Conservation (phyloP, 495 filamentous ascomycete genomes). For the Annulohypoxylon nitens region DNA sequence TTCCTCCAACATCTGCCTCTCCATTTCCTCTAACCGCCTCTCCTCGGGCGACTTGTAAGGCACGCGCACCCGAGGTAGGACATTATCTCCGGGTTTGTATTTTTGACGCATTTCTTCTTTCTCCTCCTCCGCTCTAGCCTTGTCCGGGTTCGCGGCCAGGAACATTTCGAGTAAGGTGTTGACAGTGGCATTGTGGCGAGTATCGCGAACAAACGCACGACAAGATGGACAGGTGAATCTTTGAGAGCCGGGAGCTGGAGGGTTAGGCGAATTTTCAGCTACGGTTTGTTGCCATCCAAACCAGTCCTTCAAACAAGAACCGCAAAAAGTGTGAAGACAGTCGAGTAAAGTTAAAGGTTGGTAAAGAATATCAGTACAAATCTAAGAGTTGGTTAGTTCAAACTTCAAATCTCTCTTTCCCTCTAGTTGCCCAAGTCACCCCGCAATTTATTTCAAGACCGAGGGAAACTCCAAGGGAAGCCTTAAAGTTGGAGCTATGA, state of each 20-base stretch:
- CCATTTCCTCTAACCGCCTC: slow-evolving; percentile 70
- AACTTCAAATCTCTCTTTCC: too few relatives aligned
- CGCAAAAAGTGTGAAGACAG: slow-evolving; percentile 98
- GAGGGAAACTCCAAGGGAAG: background rate
- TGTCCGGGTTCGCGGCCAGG: slow-evolving; percentile 78
- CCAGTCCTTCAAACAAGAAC: slow-evolving; percentile 94
- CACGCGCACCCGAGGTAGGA: slow-evolving; percentile 69
- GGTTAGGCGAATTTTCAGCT: slow-evolving; percentile 59
- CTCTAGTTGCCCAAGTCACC: background rate
- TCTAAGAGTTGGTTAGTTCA: slow-evolving; percentile 64
- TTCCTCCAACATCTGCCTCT: slow-evolving; percentile 76
- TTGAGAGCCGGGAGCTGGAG: slow-evolving; percentile 60
- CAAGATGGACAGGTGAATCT: slow-evolving; percentile 93
- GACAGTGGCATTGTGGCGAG: slow-evolving; percentile 84
- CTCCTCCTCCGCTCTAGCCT: slow-evolving; percentile 73
- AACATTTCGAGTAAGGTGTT: slow-evolving; percentile 87
- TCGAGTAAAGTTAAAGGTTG: slow-evolving; percentile 96
- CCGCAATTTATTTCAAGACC: slow-evolving; percentile 1
- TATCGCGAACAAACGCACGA: slow-evolving; percentile 84
- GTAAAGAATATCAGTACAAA: slow-evolving; percentile 96
- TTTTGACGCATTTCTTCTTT: slow-evolving; percentile 74
- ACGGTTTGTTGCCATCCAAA: slow-evolving; percentile 73
- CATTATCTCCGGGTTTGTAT: slow-evolving; percentile 83
- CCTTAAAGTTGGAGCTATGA: background rate
- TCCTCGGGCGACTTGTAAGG: slow-evolving; percentile 60